These are phyloP conservation scores for Asterochloris erici DNA, from an alignment of 139 green algal species.

Conservation along the genomic window DNA sequence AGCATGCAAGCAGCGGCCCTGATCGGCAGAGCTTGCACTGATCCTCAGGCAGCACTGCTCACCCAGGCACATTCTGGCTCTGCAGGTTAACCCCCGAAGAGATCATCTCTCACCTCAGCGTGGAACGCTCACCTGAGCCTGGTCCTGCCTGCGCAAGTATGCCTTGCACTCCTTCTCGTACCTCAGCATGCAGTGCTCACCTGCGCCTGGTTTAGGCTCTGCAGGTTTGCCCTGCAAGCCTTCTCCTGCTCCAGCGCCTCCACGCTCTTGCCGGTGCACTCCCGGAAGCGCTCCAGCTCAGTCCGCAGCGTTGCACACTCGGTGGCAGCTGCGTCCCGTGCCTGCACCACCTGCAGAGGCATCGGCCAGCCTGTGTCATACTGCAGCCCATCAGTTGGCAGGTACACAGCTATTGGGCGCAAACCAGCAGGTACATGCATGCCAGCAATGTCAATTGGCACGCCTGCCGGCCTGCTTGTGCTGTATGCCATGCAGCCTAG, in stretches of 20 bases:
- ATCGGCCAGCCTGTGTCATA: too few relatives aligned
- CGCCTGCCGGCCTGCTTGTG: too few relatives aligned
- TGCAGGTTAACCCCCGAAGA: not conserved
- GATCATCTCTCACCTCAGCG: too few relatives aligned
- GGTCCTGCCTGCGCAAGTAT: not conserved
- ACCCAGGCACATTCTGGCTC: not conserved
- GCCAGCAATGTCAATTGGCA: too few relatives aligned
- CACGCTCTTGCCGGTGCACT: constrained; percentile 42
- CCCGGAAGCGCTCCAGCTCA: constrained; percentile 25
- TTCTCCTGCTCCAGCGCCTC: constrained; percentile 40
- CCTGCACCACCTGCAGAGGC: too few relatives aligned
- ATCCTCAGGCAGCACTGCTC: not conserved
- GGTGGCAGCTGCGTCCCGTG: too few relatives aligned
- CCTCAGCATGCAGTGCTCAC: not conserved
- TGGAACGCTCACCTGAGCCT: not conserved
- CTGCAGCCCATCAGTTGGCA: too few relatives aligned
- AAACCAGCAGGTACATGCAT: too few relatives aligned
- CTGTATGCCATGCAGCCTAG: not conserved
- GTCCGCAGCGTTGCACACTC: not conserved
- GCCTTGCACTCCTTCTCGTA: too few relatives aligned
- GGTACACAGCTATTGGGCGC: too few relatives aligned
- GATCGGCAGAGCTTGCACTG: not conserved
- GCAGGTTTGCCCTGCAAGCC: constrained; percentile 18
- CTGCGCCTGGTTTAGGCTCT: constrained; percentile 35
- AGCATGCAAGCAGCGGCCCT: not conserved